These are phyloP conservation scores for Torulaspora gathmanii DNA, from an alignment of 805 yeast genomes.

Conservation along the genomic window DNA sequence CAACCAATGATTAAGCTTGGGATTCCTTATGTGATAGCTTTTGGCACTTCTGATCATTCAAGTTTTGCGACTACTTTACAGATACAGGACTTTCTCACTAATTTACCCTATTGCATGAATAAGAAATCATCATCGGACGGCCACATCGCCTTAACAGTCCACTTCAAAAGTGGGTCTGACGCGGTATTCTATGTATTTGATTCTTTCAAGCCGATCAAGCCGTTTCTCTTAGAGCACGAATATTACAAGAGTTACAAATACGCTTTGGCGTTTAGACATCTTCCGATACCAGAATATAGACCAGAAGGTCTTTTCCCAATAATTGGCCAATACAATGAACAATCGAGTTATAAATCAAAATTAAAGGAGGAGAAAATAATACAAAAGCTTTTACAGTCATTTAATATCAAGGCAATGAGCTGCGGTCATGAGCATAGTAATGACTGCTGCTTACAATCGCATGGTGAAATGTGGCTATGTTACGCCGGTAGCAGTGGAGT, in stretches of 20 bases:
- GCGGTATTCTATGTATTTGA: conserved; percentile 14
- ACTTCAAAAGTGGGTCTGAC: conserved; percentile 3
- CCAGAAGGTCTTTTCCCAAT: conserved; percentile 37
- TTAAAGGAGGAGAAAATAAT: conserved; percentile 28
- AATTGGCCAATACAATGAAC: conserved; percentile 37
- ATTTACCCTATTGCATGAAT: conserved; percentile 49
- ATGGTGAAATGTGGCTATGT: conserved; percentile 51
- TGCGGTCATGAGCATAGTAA: conserved; percentile 71
- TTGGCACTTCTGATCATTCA: conserved; percentile 62
- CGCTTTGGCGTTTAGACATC: conserved; percentile 61
- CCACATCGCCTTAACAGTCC: conserved; percentile 5
- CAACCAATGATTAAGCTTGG: conserved; percentile 48
- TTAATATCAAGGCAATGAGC: conserved; percentile 50
- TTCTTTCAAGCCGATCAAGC: conserved; percentile 8
- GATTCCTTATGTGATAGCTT: conserved; percentile 56
- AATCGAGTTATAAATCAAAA: conserved; percentile 31
- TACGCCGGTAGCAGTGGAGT: conserved; percentile 65
- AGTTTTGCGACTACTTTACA: conserved; percentile 43
- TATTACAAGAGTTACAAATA: conserved; percentile 12
- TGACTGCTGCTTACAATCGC: conserved; percentile 52
- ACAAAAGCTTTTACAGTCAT: conserved; percentile 37
- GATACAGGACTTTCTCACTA: conserved; percentile 41
- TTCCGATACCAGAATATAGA: conserved; percentile 59
- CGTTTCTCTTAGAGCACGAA: conserved; percentile 5
- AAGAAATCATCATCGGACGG: conserved; percentile 29